phyloP scores from a whole-genome alignment of 2,329 filamentous ascomycete genomes.

The Hypoxylon sp. region DNA sequence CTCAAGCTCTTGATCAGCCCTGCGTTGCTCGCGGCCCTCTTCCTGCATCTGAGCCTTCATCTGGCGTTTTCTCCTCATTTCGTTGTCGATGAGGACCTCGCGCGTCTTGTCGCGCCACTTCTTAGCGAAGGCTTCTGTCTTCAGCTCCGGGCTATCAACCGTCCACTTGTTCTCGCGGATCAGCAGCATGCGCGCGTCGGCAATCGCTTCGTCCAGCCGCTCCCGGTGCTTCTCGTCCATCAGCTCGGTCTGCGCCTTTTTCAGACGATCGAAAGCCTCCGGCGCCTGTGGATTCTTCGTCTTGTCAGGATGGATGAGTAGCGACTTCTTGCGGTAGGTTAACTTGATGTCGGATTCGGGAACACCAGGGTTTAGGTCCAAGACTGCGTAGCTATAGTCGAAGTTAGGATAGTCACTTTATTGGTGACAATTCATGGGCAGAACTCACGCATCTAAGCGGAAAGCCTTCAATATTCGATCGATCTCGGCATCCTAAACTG shows the following conservation, averaged over 20 bases:
- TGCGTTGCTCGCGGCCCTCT: constrained; percentile 89
- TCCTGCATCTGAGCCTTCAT: constrained; percentile 96
- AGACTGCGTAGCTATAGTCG: constrained; percentile 81
- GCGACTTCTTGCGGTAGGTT: constrained; percentile 95
- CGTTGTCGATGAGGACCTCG: constrained; percentile 91
- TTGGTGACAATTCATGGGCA: neutral
- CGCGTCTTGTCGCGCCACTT: constrained; percentile 93
- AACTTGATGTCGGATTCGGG: constrained; percentile 96
- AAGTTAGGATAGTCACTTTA: neutral
- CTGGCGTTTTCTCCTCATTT: constrained; percentile 85
- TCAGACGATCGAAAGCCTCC: constrained; percentile 95
- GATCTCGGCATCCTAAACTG: constrained; percentile 88
- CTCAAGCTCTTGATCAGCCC: constrained; percentile 87
- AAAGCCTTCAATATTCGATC: constrained; percentile 94
- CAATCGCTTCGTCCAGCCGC: constrained; percentile 92
- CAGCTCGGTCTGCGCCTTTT: constrained; percentile 91
- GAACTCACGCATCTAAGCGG: constrained; percentile 71
- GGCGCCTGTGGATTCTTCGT: constrained; percentile 91
- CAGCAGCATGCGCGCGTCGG: constrained; percentile 93
- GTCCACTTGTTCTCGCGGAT: constrained; percentile 96
- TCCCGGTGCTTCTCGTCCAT: constrained; percentile 94
- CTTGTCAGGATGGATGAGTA: constrained; percentile 98
- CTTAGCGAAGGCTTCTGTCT: constrained; percentile 83
- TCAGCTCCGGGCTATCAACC: constrained; percentile 86
- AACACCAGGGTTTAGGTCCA: constrained; percentile 95